Percentiles rank a stretch among this genome's conserved stretches.
phyloP scores from a whole-genome alignment of 305 asterid genomes.

The Andrographis paniculata region DNA sequence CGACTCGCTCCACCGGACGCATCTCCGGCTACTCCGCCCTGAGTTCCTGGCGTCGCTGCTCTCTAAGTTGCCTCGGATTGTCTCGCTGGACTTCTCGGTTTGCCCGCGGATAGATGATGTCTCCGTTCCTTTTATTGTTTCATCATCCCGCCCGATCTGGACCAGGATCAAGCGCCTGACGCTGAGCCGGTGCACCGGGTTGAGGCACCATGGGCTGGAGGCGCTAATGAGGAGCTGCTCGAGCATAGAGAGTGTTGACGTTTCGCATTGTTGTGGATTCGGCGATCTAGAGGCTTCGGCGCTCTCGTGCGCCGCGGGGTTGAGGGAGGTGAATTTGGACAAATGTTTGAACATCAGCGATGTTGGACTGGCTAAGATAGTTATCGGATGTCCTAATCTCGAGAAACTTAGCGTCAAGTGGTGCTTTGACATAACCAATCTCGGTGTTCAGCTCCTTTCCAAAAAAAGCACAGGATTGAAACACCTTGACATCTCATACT shows the following conservation, averaged over 20 bases:
- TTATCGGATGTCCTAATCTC: slow-evolving; percentile 39
- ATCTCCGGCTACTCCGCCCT: slow-evolving; percentile 48
- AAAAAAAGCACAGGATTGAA: slow-evolving; percentile 44
- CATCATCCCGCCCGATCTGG: slow-evolving; percentile 20
- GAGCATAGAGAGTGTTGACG: slow-evolving; percentile 37
- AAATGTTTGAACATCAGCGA: slow-evolving; percentile 49
- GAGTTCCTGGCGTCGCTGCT: slow-evolving; percentile 47
- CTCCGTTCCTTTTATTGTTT: slow-evolving; percentile 18
- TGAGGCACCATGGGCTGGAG: slow-evolving; percentile 31
- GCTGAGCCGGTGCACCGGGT: slow-evolving; percentile 46
- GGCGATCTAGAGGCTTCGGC: slow-evolving; percentile 71
- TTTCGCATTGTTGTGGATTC: slow-evolving; percentile 42
- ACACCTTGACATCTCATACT: slow-evolving; percentile 49
- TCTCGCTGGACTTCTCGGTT: slow-evolving; percentile 53
- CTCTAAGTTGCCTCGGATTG: slow-evolving; percentile 29
- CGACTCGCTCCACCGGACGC: slow-evolving; percentile 52
- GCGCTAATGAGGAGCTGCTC: slow-evolving; percentile 28
- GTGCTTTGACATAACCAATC: slow-evolving; percentile 57
- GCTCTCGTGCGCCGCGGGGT: slow-evolving; percentile 28
- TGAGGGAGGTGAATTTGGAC: slow-evolving; percentile 45
- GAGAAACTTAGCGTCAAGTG: slow-evolving; percentile 51
- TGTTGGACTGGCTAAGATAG: slow-evolving; percentile 57
- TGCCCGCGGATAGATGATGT: slow-evolving; percentile 54
- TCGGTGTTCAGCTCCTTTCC: slow-evolving; percentile 48
- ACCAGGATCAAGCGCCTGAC: slow-evolving; percentile 27